phyloP scores from a whole-genome alignment of 148 eudicot species.

The Camellia lanceoleosa region DNA sequence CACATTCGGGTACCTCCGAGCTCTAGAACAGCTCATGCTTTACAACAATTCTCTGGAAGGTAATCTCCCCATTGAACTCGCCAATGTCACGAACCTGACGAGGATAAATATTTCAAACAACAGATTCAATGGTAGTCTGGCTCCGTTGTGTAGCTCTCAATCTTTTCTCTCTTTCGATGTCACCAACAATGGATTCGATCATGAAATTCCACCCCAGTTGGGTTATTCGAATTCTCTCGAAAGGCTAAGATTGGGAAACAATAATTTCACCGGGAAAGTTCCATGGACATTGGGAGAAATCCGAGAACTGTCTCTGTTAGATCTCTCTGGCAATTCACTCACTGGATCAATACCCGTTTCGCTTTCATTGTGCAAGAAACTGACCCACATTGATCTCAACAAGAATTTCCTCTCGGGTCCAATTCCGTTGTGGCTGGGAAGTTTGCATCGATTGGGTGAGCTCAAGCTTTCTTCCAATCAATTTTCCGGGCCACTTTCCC shows the following conservation, averaged over 20 bases:
- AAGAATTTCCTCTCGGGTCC: slow-evolving; percentile 63
- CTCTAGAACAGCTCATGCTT: slow-evolving; percentile 75
- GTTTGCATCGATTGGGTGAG: slow-evolving; percentile 72
- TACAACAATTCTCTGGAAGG: slow-evolving; percentile 89
- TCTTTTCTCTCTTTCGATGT: slow-evolving; percentile 83
- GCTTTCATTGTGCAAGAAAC: slow-evolving; percentile 61
- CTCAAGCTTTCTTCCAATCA: slow-evolving; percentile 77
- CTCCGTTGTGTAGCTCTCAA: slow-evolving; percentile 70
- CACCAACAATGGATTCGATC: slow-evolving; percentile 70
- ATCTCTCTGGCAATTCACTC: slow-evolving; percentile 72
- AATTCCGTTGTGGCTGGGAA: slow-evolving; percentile 82
- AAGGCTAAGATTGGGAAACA: slow-evolving; percentile 75
- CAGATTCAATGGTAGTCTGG: slow-evolving; percentile 64
- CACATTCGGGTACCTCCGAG: slow-evolving; percentile 43
- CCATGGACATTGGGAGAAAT: slow-evolving; percentile 70
- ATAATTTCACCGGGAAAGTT: slow-evolving; percentile 62
- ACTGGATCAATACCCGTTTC: slow-evolving; percentile 64
- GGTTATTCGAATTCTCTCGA: slow-evolving; percentile 69
- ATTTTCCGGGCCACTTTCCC: slow-evolving; percentile 66
- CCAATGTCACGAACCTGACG: not conserved
- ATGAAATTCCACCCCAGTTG: slow-evolving; percentile 57
- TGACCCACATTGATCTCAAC: slow-evolving; percentile 80
- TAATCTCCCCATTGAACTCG: slow-evolving; percentile 58
- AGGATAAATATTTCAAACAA: too few species aligned
- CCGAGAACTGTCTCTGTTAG: slow-evolving; percentile 51